These are phyloP conservation scores for Vitellaria paradoxa DNA, from an alignment of 179 eudicot genomes.

Conservation along the genomic window DNA sequence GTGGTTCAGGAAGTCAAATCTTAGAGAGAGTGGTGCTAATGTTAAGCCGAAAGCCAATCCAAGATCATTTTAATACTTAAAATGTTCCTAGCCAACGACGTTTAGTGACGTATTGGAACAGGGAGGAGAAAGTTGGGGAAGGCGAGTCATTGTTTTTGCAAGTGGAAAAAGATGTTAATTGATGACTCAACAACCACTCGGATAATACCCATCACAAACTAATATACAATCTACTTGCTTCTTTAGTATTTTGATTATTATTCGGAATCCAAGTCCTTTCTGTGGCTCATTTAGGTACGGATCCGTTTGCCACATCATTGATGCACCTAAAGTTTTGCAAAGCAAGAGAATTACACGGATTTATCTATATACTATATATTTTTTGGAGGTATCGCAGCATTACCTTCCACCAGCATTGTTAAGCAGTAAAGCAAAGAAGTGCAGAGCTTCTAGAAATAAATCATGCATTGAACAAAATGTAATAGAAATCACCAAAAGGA, in stretches of 20 bases:
- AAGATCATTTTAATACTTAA: slow-evolving; percentile 10
- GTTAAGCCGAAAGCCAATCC: slow-evolving; percentile 7
- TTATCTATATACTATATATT: neutral
- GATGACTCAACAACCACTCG: slow-evolving; percentile 29
- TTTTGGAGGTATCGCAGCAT: slow-evolving; percentile 1
- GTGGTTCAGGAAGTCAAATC: slow-evolving; percentile 24
- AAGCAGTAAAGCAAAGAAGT: slow-evolving; percentile 11
- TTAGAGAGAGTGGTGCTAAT: slow-evolving; percentile 7
- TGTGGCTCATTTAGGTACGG: slow-evolving; percentile 12
- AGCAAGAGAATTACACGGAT: slow-evolving; percentile 4
- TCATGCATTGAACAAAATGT: neutral
- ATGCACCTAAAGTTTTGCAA: neutral
- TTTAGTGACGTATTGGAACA: slow-evolving; percentile 16
- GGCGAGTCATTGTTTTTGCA: slow-evolving; percentile 26
- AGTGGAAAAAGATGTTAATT: slow-evolving; percentile 26
- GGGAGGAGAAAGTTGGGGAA: slow-evolving; percentile 19
- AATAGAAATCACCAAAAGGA: neutral
- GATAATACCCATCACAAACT: slow-evolving; percentile 17
- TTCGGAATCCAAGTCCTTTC: slow-evolving; percentile 8
- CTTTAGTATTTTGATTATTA: neutral
- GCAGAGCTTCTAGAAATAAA: neutral
- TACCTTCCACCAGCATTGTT: slow-evolving; percentile 20
- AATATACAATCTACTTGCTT: slow-evolving; percentile 8
- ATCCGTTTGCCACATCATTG: slow-evolving; percentile 11
- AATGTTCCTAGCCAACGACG: slow-evolving; percentile 16